A percentile compares a stretch with the other conserved stretches of the same genome.
phyloP scores from a whole-genome alignment of 768 basidiomycete species.

The Mycena latifolia region DNA sequence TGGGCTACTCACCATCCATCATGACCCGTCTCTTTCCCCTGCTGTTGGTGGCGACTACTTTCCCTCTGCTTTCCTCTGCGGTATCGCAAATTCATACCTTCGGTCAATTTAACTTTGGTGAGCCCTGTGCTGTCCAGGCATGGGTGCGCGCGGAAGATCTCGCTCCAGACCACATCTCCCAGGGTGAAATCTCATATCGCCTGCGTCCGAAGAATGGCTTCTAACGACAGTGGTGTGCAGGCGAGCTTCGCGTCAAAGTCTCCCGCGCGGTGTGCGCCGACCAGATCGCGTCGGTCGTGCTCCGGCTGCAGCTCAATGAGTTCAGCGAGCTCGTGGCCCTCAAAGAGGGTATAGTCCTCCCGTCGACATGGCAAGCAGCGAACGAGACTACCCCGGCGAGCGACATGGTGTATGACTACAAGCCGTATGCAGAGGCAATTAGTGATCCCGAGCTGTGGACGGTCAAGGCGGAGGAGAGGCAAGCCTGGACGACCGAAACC shows the following conservation, averaged over 20 bases:
- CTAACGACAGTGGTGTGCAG: background rate
- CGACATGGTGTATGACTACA: background rate
- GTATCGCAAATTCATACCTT: too few species aligned
- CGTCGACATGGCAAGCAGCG: background rate
- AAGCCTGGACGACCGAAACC: background rate
- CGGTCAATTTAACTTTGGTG: too few species aligned
- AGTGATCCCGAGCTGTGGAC: background rate
- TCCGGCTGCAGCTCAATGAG: too few species aligned
- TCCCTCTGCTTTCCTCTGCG: too few species aligned
- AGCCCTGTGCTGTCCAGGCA: too few species aligned
- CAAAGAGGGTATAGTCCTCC: background rate
- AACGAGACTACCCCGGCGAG: background rate
- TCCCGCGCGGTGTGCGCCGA: background rate
- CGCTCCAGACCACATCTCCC: background rate
- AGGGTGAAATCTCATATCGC: background rate
- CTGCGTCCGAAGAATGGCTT: background rate
- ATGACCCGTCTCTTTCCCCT: too few species aligned
- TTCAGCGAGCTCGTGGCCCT: background rate
- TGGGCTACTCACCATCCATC: too few species aligned
- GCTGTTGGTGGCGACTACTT: too few species aligned
- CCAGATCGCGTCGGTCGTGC: background rate
- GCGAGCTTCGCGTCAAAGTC: slow-evolving; percentile 1
- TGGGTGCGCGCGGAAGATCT: background rate
- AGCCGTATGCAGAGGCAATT: background rate
- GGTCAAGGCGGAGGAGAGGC: background rate